phyloP scores from a whole-genome alignment of 805 yeast species.

The Ogataea allantospora region DNA sequence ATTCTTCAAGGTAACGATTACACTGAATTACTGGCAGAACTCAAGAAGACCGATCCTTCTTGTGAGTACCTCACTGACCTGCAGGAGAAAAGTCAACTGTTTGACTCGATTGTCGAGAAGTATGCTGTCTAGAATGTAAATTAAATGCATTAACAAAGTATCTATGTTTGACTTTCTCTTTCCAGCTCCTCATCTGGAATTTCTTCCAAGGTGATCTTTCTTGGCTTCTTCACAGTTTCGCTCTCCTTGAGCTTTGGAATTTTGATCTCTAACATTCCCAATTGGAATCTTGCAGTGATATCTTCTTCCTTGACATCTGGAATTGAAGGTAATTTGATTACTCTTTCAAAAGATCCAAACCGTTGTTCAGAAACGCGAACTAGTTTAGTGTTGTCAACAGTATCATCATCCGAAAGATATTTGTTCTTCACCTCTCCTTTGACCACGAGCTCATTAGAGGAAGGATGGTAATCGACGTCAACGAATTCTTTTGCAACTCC shows the following conservation, averaged over 20 bases:
- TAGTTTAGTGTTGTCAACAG: conserved; percentile 33
- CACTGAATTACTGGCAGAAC: conserved; percentile 30
- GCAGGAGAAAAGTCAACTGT: conserved; percentile 58
- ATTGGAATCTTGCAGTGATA: conserved; percentile 51
- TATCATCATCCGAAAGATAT: conserved; percentile 33
- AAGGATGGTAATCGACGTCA: conserved; percentile 58
- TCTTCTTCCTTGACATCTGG: conserved; percentile 53
- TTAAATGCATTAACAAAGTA: conserved; percentile 1
- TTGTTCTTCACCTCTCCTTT: conserved; percentile 47
- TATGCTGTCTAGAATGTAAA: conserved; percentile 32
- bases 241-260: conserved; percentile 43
- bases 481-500: conserved; percentile 55
- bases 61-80: conserved; percentile 53
- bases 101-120: conserved; percentile 67
- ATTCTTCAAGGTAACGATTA: conserved; percentile 47
- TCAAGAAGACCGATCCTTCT: conserved; percentile 49
- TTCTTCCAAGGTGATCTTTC: conserved; percentile 29
- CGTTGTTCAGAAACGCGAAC: conserved; percentile 52
- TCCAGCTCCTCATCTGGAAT: conserved; percentile 33
- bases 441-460: conserved; percentile 50
- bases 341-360: conserved; percentile 57
- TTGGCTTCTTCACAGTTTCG: conserved; percentile 19
- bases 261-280: conserved; percentile 53
- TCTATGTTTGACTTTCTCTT: conserved; percentile 19
- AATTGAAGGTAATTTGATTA: conserved; percentile 51